Evolutionary conservation across 441 rosid genomes (phyloP), one percentile per base, ranked within the genome.

Genomic region (Eutrema salsugineum): DNA sequence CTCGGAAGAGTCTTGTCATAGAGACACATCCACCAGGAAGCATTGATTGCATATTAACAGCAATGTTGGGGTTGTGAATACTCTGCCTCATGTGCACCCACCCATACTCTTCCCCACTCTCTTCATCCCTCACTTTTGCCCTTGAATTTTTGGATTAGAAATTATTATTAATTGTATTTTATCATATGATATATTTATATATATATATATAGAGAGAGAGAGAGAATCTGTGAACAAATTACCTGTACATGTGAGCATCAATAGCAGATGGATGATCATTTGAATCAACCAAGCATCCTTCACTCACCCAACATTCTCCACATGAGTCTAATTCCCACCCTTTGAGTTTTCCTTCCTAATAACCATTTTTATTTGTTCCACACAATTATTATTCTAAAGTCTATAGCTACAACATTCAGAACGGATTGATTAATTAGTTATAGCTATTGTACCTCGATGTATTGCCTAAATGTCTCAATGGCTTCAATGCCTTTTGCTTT

Each of bases 231-330:
- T 50, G n/a, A 44, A 28, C 46, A 53, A 8, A 4, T 15, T 30
- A 93, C 97, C 97, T 90, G 78, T 94, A 94, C 99, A 91, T 90
- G 71, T 81, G 82, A 59, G 99, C 99, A 76, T 94, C 99, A 68
- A 91, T 81, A 38, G 92, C 80, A 8, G 90, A 78, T 8, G 97
- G 92, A 66, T 63, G 63, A 42, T 94, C 92, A 56, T 87, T 85
- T 8, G 89, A 83, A 78, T 91, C 97, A 6, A 87, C 95, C 5
- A 94, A 95, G 76, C 99, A 94, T 22, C 97, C 99, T 77, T 90
- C 94, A 63, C 81, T 84, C 27, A 94, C 99, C 91, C 91, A 90
- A 72, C 99, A 94, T 36, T 94, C 97, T 14, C 97, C 97, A 61
- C 99, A 94, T 1, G 90, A 79, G 49, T 86, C 99, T 68, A 94